Evolutionary conservation across 176 grass and related monocot species (phyloP).

Genomic region (Carex littledalei): DNA sequence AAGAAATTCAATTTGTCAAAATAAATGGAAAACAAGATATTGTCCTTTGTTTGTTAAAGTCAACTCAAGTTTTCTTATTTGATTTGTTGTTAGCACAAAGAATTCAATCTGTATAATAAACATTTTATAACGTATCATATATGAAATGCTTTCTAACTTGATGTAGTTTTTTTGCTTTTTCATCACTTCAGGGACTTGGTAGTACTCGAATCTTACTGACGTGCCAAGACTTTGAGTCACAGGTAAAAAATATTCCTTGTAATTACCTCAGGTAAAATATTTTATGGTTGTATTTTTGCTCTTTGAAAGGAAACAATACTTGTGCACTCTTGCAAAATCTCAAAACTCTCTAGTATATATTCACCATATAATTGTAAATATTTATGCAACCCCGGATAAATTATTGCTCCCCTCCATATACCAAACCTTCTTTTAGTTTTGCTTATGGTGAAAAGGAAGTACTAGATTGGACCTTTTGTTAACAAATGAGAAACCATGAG

Average conservation of each 20-base stretch:
- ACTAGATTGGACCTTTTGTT: not conserved
- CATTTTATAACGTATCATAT: not conserved
- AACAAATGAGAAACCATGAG: not conserved
- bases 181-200: constrained; percentile 39
- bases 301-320: not conserved
- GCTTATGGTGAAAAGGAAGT: not conserved
- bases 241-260: constrained; percentile 28
- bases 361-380: not conserved
- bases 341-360: not conserved
- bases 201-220: constrained; percentile 45
- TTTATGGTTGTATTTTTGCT: not conserved
- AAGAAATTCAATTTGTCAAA: not conserved
- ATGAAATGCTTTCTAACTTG: constrained; percentile 3
- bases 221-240: constrained; percentile 46
- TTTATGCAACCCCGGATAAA: not conserved
- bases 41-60: not conserved
- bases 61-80: not conserved
- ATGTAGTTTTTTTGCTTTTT: constrained; percentile 21
- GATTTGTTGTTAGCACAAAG: not conserved
- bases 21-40: not conserved
- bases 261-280: not conserved
- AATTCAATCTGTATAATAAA: not conserved
- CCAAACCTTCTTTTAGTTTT: not conserved
- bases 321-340: not conserved
- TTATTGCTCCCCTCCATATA: not conserved